Base-by-base conservation (phyloP, 148 eudicot genomes). In the Rhododendron simsii region DNA sequence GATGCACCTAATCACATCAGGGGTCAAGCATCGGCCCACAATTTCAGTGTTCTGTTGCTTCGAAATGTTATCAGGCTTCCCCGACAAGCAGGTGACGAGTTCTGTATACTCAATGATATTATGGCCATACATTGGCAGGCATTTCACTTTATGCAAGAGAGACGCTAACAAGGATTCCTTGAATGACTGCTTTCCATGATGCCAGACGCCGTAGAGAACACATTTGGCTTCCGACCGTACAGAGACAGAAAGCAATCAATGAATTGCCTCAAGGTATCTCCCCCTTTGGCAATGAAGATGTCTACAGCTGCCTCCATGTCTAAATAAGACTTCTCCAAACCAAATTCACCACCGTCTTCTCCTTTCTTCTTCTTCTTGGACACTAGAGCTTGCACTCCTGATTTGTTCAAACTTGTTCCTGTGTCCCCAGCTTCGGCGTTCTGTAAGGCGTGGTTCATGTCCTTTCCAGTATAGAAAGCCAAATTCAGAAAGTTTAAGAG, bases 341-440 rank as follows among this genome's bases (percentile, higher is more conserved):
- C 90, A 92, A 97, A 88, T 78, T 98, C 99, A 53, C 86, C 47
- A 85, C 93, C 94, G 81, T 95, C 98, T 65, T 95, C 98, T 86
- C 98, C 95, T 91, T 95, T 98, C 95, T 95, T 98, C 91, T 98
- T 98, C 92, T 96, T 96, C 90, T 95, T 98, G n/a, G 93, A 92
- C 16, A 95, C 99, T 80, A 89, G 89, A 21, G 98, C 78, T 82
- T 94, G 96, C 41, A 88, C 74, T 81, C 93, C 95, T 39, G 90
- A 86, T 89, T 95, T 97, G 80, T 85, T 94, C 57, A 90, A 91
- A 88, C 94, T 87, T 59, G 89, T 83, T 83, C 93, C 94, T 81
- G 92, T 87, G 84, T 98, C 98, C 75, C 91, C 95, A 6, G 84
- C 87, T 87, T 98, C 98, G 65, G 88, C 53, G 89, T 94, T 94